Base-by-base conservation (phyloP, 2,329 filamentous ascomycete species). In the Claviceps sorghi region DNA sequence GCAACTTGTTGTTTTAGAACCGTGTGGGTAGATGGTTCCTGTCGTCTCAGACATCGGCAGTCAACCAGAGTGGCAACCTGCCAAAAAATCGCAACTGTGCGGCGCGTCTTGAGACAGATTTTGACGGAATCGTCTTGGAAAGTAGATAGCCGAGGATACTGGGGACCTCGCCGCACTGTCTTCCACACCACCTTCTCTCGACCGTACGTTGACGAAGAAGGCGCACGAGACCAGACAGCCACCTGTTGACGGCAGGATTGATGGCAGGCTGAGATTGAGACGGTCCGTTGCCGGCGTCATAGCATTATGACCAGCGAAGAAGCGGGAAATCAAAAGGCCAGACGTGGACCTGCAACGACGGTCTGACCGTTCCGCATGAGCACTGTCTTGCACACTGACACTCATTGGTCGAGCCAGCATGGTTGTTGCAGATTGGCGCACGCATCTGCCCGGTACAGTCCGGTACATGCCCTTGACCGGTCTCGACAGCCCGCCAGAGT, bases 341-440 rank as follows among this genome's bases (percentile, higher is more conserved):
- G 34, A 38, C 17, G 8, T 38, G 36, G 34, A 38, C 17, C 17
- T 38, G 36, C 36, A 38, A n/a, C 36, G 9, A n/a, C 8, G 6
- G 19, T 43, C 41, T 13, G 41, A 49, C 48, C 43, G 48, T 43
- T 53, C 45, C 21, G 44, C 42, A 45, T 52, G 45, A 48, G 40
- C 22, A 38, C 38, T 19, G 40, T 48, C 42, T 5, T 4, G 30
- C 17, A 11, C 3, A 26, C 26, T 30, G 10, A 11, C 26, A 15
- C 48, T 50, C 26, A 54, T 54, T 54, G 53, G 53, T 21, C 34
- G n/a, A 15, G 32, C 9, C 38, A 47, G 21, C 32, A 22, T 52
- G 4, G 19, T 47, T 40, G 34, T 41, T 54, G 47, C 53, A 43
- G 49, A 8, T 44, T 49, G 52, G 48, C 41, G 45, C 41, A 51